Evolutionary conservation across 1,284 basidiomycete genomes (phyloP).

Genomic region (Stereum hirsutum): DNA sequence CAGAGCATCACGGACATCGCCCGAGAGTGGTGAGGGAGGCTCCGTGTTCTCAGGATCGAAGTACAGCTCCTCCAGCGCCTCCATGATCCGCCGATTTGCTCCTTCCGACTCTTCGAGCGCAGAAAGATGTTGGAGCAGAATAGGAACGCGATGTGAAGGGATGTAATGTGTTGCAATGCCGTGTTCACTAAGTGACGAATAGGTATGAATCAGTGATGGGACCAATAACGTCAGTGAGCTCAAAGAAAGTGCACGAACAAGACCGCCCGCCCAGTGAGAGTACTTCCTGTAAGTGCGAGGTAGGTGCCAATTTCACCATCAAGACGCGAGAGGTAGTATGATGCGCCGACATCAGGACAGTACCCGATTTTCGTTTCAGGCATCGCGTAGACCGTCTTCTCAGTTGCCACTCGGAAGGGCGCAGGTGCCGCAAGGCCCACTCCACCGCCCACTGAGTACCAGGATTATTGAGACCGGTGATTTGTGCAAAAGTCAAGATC

Average conservation of each 20-base stretch:
- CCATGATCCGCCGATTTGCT: conserved; percentile 39
- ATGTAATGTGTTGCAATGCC: conserved; percentile 91
- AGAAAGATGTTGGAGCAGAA: conserved; percentile 54
- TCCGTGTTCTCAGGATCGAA: conserved; percentile 52
- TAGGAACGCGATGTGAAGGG: conserved; percentile 64
- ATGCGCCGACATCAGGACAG: conserved; percentile 88
- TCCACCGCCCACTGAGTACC: conserved; percentile 83
- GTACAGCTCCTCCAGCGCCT: conserved; percentile 61
- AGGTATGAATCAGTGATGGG: conserved; percentile 1
- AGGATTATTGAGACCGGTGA: conserved; percentile 5
- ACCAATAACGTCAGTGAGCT: too few relatives aligned
- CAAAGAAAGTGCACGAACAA: conserved; percentile 63
- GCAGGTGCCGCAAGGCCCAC: conserved; percentile 88
- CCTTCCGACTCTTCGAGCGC: conserved; percentile 46
- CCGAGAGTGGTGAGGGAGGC: conserved; percentile 44
- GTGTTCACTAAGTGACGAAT: conserved; percentile 49
- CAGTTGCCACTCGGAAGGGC: conserved; percentile 89
- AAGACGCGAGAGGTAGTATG: conserved; percentile 80
- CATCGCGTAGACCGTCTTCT: conserved; percentile 93
- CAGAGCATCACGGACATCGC: conserved; percentile 62
- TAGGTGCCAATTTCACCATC: conserved; percentile 93
- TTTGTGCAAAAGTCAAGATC: background rate
- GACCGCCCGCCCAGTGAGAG: conserved; percentile 67
- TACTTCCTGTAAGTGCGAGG: conserved; percentile 82
- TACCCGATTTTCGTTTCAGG: conserved; percentile 93